Evolutionary conservation across 1,284 basidiomycete genomes (phyloP), one percentile per base, ranked within the genome.

Genomic region (Cerioporus squamosus): DNA sequence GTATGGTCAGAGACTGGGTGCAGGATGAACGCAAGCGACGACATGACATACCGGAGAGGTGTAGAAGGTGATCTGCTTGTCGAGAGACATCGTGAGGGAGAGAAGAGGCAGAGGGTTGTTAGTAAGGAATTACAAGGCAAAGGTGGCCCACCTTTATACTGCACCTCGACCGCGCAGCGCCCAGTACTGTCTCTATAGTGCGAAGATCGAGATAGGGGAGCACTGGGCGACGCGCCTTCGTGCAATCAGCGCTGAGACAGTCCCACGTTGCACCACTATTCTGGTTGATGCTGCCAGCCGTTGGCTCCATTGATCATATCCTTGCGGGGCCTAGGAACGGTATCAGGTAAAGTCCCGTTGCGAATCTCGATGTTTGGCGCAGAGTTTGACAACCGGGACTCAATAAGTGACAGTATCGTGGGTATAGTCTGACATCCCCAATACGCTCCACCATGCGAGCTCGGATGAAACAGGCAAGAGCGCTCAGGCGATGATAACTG

Each of bases 51-150:
- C 62, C 33, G 59, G 51, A 20, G 57, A 64, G 3, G 62, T 64
- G 47, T 64, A 64, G 51, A 53, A 61, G 5, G 62, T 64, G 44
- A 61, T 45, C 45, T 61, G 62, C 50, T 64, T 61, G n/a, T 57
- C 43, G n/a, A 44, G 57, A 17, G 54, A 18, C 47, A 39, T 50
- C 18, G 47, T 18, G 55, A 47, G 36, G 12, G 43, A 36, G 44
- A 49, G 36, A 29, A 48, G 29, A 23, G 45, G 26, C 22, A 39
- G 44, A 39, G 24, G 40, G 39, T 33, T 51, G 33, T 15, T 33
- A 17, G 39, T 49, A 40, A 17, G 24, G 26, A 40, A 39, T 43
- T 45, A 8, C 17, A 24, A 26, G 9, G 36, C 33, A n/a, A 18
- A 15, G 38, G 14, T 24, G 4, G 23, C 31, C 49, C 51, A 51